These are phyloP conservation scores for Populus hybrid DNA, from an alignment of 441 rosid species.

Conservation along the genomic window DNA sequence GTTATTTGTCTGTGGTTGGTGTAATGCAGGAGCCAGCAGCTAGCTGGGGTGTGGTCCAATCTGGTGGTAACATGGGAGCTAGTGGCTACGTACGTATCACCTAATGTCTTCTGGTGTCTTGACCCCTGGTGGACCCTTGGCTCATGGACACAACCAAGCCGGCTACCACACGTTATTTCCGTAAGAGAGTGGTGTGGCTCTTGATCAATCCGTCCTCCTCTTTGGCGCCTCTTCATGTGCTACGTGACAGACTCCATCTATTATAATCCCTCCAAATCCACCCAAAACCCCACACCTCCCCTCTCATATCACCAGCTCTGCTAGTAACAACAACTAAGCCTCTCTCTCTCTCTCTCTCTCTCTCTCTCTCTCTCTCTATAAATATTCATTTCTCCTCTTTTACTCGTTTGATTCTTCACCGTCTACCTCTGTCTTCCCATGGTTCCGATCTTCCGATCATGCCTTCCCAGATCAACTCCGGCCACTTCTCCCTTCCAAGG, in stretches of 20 bases:
- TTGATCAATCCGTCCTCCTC: not conserved
- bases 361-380: not conserved
- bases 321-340: not conserved
- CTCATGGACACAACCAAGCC: not conserved
- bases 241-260: not conserved
- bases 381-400: not conserved
- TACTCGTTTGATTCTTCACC: no score
- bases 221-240: no score
- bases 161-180: not conserved
- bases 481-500: slow-evolving; percentile 45
- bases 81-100: not conserved
- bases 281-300: not conserved
- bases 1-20: not conserved
- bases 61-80: not conserved
- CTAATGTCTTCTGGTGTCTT: not conserved
- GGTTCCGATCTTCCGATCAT: slow-evolving; percentile 29
- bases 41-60: not conserved
- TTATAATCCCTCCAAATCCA: slow-evolving; percentile 32
- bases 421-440: not conserved
- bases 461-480: slow-evolving; percentile 40
- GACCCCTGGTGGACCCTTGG: not conserved
- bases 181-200: not conserved
- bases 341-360: not conserved
- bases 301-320: no score
- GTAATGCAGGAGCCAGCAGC: not conserved